phyloP scores from a whole-genome alignment of 305 asterid genomes.

The Lippia alba region DNA sequence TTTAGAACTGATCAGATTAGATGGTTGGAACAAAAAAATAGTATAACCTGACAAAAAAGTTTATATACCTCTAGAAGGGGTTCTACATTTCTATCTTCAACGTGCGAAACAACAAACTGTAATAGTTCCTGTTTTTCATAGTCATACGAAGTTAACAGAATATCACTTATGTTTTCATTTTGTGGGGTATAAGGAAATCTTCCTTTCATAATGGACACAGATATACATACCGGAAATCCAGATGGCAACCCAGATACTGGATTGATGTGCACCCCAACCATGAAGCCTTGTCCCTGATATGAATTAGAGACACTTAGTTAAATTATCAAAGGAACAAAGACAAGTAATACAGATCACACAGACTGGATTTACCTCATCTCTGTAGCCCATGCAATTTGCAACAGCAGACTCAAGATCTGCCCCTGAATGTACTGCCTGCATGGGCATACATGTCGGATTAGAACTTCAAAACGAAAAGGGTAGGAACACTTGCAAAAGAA shows the following conservation, averaged over 20 bases:
- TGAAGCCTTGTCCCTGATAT: conserved; percentile 94
- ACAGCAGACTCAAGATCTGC: conserved; percentile 98
- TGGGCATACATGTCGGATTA: conserved; percentile 21
- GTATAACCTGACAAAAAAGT: conserved; percentile 32
- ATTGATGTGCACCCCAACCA: conserved; percentile 97
- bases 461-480: conserved; percentile 21
- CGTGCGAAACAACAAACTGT: conserved; percentile 71
- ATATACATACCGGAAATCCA: conserved; percentile 76
- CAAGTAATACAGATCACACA: conserved; percentile 14
- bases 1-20: conserved; percentile 19
- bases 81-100: conserved; percentile 93
- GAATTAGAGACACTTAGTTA: conserved; percentile 30
- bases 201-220: conserved; percentile 15
- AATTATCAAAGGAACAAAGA: neutral
- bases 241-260: conserved; percentile 97
- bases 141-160: conserved; percentile 33
- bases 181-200: neutral
- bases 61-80: conserved; percentile 88
- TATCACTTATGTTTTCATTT: conserved; percentile 18
- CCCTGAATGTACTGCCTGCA: conserved; percentile 99
- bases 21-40: conserved; percentile 3
- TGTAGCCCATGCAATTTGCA: conserved; percentile 97
- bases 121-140: conserved; percentile 72
- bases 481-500: conserved; percentile 11
- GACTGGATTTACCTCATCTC: conserved; percentile 64